A percentile compares a stretch with the other conserved stretches of the same genome.
Conservation (phyloP, 2,329 filamentous ascomycete species). For the Venturia asperata region DNA sequence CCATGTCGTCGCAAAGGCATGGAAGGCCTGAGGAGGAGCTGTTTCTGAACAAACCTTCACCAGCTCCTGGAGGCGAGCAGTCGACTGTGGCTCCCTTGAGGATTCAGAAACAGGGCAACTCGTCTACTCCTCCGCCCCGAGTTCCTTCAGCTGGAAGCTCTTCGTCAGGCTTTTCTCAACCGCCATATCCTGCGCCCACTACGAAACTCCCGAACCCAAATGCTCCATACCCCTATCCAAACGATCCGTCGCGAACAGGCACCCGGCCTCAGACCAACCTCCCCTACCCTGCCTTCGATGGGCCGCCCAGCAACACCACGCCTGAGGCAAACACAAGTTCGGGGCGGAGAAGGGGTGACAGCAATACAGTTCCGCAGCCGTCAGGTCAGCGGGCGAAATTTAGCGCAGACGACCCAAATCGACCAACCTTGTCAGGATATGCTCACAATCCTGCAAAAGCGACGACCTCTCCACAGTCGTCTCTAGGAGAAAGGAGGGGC, state of each 20-base stretch:
- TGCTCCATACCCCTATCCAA: slow-evolving; percentile 41
- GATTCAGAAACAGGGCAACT: slow-evolving; percentile 65
- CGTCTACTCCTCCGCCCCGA: slow-evolving; percentile 43
- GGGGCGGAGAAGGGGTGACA: slow-evolving; percentile 28
- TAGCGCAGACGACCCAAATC: slow-evolving; percentile 42
- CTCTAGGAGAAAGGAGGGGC: slow-evolving; percentile 73
- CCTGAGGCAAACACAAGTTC: slow-evolving; percentile 23
- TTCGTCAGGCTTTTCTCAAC: slow-evolving; percentile 3
- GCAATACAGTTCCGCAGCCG: slow-evolving; percentile 26
- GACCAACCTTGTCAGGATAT: slow-evolving; percentile 42
- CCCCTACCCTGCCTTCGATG: slow-evolving; percentile 33
- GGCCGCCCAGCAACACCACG: slow-evolving; percentile 30
- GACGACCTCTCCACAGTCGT: slow-evolving; percentile 44
- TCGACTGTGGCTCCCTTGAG: slow-evolving; percentile 77
- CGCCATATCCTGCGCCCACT: slow-evolving; percentile 50
- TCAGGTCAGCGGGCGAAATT: slow-evolving; percentile 36
- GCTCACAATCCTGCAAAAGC: slow-evolving; percentile 29
- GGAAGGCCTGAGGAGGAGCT: slow-evolving; percentile 74
- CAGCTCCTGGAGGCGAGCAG: slow-evolving; percentile 49
- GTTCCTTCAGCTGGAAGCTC: slow-evolving; percentile 13
- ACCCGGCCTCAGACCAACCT: slow-evolving; percentile 28
- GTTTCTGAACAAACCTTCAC: slow-evolving; percentile 55
- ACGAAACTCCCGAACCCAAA: slow-evolving; percentile 43
- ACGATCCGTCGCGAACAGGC: slow-evolving; percentile 32
- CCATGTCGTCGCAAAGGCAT: slow-evolving; percentile 32